Conservation (phyloP, 1,284 basidiomycete species). For the Ganoderma sinense region DNA sequence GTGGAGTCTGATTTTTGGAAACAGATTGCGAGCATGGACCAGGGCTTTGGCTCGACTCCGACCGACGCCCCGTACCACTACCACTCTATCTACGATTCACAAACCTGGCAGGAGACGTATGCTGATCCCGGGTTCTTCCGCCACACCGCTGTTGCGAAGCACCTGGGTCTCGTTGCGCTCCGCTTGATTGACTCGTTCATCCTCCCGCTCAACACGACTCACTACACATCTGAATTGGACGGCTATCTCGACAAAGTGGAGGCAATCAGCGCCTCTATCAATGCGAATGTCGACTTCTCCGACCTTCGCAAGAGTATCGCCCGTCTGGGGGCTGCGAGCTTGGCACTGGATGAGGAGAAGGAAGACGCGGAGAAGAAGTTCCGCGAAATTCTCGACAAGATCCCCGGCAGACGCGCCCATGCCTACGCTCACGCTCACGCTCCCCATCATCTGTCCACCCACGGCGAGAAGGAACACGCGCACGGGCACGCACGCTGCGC, state of each 20-base stretch:
- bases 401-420: conserved; percentile 29
- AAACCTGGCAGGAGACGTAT: conserved; percentile 74
- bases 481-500: not conserved
- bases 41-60: conserved; percentile 55
- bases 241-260: conserved; percentile 53
- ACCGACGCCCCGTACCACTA: conserved; percentile 79
- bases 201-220: conserved; percentile 78
- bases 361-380: conserved; percentile 44
- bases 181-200: conserved; percentile 65
- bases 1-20: not conserved
- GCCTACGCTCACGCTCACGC: not conserved
- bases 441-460: not conserved
- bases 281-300: conserved; percentile 31
- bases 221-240: conserved; percentile 64
- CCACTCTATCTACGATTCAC: conserved; percentile 78
- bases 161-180: conserved; percentile 67
- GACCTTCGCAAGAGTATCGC: conserved; percentile 57
- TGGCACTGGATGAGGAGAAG: conserved; percentile 62
- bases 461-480: not conserved
- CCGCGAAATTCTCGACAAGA: conserved; percentile 41
- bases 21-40: conserved; percentile 60
- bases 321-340: conserved; percentile 58
- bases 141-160: conserved; percentile 77
- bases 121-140: conserved; percentile 76
- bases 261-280: conserved; percentile 32